A percentile compares a stretch with the other conserved stretches of the same genome.
Conservation (phyloP, 345 rosid genomes). For the Cardamine occulta region DNA sequence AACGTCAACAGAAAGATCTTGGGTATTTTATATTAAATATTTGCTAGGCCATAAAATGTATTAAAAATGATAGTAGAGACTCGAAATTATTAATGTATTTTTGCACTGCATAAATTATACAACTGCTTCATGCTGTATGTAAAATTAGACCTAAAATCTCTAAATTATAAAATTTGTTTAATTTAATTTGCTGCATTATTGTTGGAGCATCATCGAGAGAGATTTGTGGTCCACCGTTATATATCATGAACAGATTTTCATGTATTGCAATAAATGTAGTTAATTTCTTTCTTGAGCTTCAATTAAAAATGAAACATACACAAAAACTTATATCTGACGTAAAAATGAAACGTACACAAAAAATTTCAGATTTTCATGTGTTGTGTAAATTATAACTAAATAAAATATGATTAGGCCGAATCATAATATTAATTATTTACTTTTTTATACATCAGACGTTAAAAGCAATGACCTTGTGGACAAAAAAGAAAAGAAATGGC, state of each 20-base stretch:
- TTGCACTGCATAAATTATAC: neutral
- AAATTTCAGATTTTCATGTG: no score
- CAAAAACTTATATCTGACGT: no score
- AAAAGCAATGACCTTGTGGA: neutral
- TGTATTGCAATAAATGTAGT: neutral
- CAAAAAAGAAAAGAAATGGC: neutral
- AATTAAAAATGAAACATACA: neutral
- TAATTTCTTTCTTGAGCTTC: neutral
- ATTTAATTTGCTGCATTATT: slow-evolving; percentile 4
- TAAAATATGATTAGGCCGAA: neutral
- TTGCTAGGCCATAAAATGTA: no score
- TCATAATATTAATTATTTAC: neutral
- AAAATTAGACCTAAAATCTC: no score
- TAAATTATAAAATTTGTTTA: no score
- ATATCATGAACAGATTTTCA: slow-evolving; percentile 9
- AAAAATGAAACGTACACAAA: neutral
- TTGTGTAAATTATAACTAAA: neutral
- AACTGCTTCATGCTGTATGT: no score
- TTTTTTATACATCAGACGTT: neutral
- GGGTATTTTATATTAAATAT: no score
- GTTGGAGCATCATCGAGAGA: slow-evolving; percentile 4
- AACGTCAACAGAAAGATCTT: neutral
- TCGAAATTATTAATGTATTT: neutral
- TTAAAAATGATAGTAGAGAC: neutral
- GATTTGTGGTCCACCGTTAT: slow-evolving; percentile 23